Percentiles rank a stretch among this genome's conserved stretches.
Conservation (phyloP, 306 rosid genomes). For the Ormosia semicastrata region DNA sequence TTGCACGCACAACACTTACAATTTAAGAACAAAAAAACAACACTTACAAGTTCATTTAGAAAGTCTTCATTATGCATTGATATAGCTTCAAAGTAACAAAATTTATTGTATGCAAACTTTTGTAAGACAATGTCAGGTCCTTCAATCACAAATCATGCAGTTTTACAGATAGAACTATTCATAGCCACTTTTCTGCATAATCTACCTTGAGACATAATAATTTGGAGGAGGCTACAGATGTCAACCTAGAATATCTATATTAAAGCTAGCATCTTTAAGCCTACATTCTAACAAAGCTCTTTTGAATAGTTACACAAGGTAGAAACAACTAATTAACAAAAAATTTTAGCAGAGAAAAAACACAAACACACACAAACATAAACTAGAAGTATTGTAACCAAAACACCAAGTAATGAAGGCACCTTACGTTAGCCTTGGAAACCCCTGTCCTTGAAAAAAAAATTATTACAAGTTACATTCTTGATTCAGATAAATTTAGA, state of each 20-base stretch:
- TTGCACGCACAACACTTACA: no score
- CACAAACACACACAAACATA: background rate
- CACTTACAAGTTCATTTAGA: background rate
- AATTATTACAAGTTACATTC: no score
- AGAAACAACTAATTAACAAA: background rate
- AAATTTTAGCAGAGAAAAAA: background rate
- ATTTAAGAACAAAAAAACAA: background rate
- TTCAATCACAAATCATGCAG: background rate
- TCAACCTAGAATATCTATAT: background rate
- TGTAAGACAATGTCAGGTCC: background rate
- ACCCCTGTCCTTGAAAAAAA: no score
- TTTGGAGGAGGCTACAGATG: background rate
- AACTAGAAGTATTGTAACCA: background rate
- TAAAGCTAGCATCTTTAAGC: background rate
- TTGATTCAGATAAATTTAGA: no score
- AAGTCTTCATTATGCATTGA: background rate
- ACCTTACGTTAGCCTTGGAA: no score
- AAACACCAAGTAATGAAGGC: background rate
- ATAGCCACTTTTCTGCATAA: background rate
- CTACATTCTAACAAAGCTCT: background rate
- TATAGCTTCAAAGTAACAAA: background rate
- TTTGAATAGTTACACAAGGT: background rate
- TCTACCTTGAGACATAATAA: background rate
- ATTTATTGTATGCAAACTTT: background rate
- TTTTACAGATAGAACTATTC: background rate